Evolutionary conservation across 371 early-diverging fungal species (phyloP), one percentile per base, ranked within the genome.

Genomic region (Catenaria anguillulae): DNA sequence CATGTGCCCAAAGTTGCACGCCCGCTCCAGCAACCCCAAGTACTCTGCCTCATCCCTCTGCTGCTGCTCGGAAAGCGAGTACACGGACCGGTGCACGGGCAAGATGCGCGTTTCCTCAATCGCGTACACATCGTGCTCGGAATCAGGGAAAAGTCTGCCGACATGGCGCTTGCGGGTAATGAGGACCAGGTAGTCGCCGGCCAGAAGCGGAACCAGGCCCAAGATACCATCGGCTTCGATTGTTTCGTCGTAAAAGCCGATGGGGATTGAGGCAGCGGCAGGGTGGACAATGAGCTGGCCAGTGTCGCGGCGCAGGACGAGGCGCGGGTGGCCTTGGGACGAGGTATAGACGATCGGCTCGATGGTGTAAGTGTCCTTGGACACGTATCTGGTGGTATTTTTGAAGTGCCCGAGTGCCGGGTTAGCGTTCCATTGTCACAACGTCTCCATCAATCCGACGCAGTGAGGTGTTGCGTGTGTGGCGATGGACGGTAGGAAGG

Each of bases 111-210:
- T 84, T n/a, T 78, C 77, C 21, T 82, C 79, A 24, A 90, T 75
- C 35, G 76, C 75, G 73, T 83, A 93, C 31, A 94, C 79, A 40
- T 83, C 80, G 43, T 86, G 75, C 23, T 77, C 79, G 15, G 26
- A 10, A 26, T 43, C 59, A 2, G 59, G 43, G 13, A 70, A 70
- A 62, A 76, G 66, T 17, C 66, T 56, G 6, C 92, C 92, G 21
- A 87, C 75, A 50, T 72, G 73, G 60, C 75, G 77, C 55, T 90
- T 80, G 26, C 81, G 82, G 5, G 91, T 92, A 50, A 93, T 84
- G 40, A 89, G 81, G 46, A 96, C 76, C 67, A 96, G 71, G 63
- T 90, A 86, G 60, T 86, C 84, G 29, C 93, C 92, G 26, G 67
- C 60, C 34, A 60, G 63, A 37, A 72, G 63, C 37, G 60, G 64